These are phyloP conservation scores for Linderina pennispora DNA, from an alignment of 192 early-diverging fungal genomes.

Conservation along the genomic window DNA sequence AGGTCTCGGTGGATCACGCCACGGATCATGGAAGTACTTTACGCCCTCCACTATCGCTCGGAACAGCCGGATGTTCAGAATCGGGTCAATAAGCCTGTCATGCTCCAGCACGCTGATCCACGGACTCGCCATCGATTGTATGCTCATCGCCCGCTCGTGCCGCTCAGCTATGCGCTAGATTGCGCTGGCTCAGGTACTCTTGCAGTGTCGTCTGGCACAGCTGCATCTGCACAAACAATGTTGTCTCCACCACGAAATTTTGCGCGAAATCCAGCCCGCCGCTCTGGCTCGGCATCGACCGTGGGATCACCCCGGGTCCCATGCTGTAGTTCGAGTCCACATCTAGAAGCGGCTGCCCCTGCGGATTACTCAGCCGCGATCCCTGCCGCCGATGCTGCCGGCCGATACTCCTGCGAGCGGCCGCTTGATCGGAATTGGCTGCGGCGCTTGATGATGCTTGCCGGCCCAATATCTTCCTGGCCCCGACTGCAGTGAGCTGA, in stretches of 20 bases:
- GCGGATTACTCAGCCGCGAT: constrained; percentile 8
- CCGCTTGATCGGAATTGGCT: constrained; percentile 3
- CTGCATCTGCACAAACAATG: constrained; percentile 88
- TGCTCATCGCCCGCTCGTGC: not conserved
- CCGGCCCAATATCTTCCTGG: too few species aligned
- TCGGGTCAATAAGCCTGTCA: constrained; percentile 49
- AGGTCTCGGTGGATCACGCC: constrained; percentile 76
- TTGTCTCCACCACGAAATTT: constrained; percentile 30
- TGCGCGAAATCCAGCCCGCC: constrained; percentile 4
- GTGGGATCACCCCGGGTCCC: constrained; percentile 12
- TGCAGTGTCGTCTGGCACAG: constrained; percentile 71
- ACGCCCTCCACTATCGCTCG: constrained; percentile 73
- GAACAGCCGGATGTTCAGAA: constrained; percentile 57
- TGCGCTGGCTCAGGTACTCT: constrained; percentile 58
- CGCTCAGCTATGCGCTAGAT: constrained; percentile 50
- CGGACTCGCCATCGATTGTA: not conserved
- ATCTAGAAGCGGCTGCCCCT: not conserved
- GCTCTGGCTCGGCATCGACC: constrained; percentile 25
- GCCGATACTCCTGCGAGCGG: not conserved
- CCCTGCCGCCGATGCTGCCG: constrained; percentile 14
- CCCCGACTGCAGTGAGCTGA: too few species aligned
- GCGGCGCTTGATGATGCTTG: not conserved
- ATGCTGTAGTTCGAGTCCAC: too few species aligned
- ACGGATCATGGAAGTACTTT: constrained; percentile 42
- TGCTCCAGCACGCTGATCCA: constrained; percentile 10